Percentiles rank a stretch among this genome's conserved stretches.
phyloP scores from a whole-genome alignment of 129 eudicot species.

The Ambrosia trifida region DNA sequence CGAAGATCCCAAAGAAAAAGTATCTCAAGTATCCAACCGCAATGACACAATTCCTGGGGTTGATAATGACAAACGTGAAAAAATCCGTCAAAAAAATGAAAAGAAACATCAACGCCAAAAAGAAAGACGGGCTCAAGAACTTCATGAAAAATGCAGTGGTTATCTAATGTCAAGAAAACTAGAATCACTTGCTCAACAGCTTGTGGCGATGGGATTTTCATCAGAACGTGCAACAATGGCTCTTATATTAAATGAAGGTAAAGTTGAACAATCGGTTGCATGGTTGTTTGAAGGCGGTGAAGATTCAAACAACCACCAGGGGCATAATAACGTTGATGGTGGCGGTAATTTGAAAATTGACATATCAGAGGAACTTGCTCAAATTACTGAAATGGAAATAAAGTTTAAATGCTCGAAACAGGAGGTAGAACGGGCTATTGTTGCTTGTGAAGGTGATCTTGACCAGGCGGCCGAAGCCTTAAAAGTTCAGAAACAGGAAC shows the following conservation, averaged over 20 bases:
- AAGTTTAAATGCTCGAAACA: conserved; percentile 67
- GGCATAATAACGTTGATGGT: conserved; percentile 48
- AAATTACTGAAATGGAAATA: conserved; percentile 56
- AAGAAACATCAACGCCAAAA: conserved; percentile 79
- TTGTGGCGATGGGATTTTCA: conserved; percentile 77
- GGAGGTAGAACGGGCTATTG: conserved; percentile 69
- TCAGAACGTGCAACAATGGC: conserved; percentile 84
- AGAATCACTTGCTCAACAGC: conserved; percentile 70
- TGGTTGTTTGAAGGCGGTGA: conserved; percentile 76
- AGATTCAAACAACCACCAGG: conserved; percentile 48
- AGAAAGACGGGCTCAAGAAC: conserved; percentile 83
- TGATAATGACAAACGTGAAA: conserved; percentile 72
- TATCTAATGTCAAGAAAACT: conserved; percentile 81
- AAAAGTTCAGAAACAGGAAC: conserved; percentile 64
- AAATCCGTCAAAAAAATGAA: conserved; percentile 75
- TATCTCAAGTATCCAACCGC: conserved; percentile 40
- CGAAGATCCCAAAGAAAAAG: conserved; percentile 75
- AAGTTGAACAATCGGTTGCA: conserved; percentile 69
- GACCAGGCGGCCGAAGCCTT: conserved; percentile 69
- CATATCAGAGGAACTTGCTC: conserved; percentile 77
- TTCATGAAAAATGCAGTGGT: conserved; percentile 75
- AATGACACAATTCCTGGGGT: conserved; percentile 55
- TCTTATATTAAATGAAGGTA: conserved; percentile 72
- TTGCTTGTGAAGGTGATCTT: conserved; percentile 76
- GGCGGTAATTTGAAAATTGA: conserved; percentile 66